Evolutionary conservation across 306 rosid species (phyloP).

Genomic region (Citrullus mucosospermus): DNA sequence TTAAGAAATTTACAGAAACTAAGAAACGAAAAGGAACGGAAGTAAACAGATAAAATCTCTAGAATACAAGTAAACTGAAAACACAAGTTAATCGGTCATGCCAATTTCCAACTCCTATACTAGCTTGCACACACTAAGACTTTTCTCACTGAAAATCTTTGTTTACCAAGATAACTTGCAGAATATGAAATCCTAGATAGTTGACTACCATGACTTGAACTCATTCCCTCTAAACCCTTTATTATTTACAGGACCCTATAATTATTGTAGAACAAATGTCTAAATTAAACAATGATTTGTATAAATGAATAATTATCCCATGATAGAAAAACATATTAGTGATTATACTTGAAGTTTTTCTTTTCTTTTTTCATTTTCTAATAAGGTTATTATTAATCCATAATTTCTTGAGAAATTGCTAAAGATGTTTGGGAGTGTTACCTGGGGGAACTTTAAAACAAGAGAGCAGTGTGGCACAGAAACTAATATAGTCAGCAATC

Average conservation of each 20-base stretch:
- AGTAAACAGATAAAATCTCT: background rate
- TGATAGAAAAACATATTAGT: background rate
- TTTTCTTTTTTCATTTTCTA: no score
- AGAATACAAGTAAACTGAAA: background rate
- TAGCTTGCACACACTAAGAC: no score
- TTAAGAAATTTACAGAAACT: background rate
- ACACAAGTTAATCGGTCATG: background rate
- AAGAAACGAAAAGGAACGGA: background rate
- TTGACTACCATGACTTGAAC: no score
- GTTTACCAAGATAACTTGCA: no score
- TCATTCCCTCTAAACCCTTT: no score
- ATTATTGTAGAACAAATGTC: background rate
- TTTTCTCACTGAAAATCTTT: no score
- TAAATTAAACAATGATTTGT: background rate
- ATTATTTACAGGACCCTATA: no score
- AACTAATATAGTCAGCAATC: conserved; percentile 49
- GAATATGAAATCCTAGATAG: no score
- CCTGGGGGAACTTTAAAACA: conserved; percentile 49
- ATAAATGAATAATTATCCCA: background rate
- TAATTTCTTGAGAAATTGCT: background rate
- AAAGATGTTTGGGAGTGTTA: conserved; percentile 7
- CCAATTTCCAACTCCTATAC: no score
- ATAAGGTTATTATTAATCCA: background rate
- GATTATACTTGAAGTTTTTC: no score
- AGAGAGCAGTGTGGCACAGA: conserved; percentile 51